phyloP scores from a whole-genome alignment of 805 yeast genomes.

The Yamadazyma scolyti region DNA sequence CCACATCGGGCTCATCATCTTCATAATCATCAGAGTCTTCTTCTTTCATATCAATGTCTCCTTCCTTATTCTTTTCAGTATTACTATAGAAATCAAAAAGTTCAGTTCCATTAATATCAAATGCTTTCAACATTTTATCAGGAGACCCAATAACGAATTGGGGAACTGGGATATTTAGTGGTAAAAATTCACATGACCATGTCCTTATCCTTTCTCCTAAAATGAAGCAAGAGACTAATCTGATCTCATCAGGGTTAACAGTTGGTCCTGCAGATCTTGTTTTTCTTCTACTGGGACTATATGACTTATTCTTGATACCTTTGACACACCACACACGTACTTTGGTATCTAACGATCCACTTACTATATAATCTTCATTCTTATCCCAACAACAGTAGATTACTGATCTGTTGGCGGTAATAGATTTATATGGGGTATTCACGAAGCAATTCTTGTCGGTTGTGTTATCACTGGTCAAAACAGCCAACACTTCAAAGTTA shows the following conservation, averaged over 20 bases:
- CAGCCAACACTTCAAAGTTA: slow-evolving; percentile 27
- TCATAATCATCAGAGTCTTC: slow-evolving; percentile 7
- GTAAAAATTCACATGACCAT: slow-evolving; percentile 66
- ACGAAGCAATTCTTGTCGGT: slow-evolving; percentile 26
- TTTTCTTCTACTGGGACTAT: slow-evolving; percentile 14
- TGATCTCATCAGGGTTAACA: slow-evolving; percentile 12
- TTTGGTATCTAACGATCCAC: slow-evolving; percentile 69
- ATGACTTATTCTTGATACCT: slow-evolving; percentile 16
- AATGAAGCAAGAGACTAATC: slow-evolving; percentile 32
- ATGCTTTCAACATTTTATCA: slow-evolving; percentile 52
- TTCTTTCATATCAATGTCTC: slow-evolving; percentile 12
- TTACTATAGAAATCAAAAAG: slow-evolving; percentile 41
- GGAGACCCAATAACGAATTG: slow-evolving; percentile 73
- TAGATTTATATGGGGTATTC: slow-evolving; percentile 20
- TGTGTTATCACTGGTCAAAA: slow-evolving; percentile 24
- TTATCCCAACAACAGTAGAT: slow-evolving; percentile 75
- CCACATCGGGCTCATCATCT: slow-evolving; percentile 7
- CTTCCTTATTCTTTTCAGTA: slow-evolving; percentile 10
- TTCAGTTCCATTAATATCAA: slow-evolving; percentile 35
- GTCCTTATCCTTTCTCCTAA: slow-evolving; percentile 37
- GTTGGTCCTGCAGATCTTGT: slow-evolving; percentile 23
- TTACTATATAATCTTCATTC: slow-evolving; percentile 60
- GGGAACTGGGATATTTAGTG: slow-evolving; percentile 31
- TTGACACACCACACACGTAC: slow-evolving; percentile 67
- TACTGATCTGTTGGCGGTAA: slow-evolving; percentile 38